Evolutionary conservation across 129 eudicot genomes (phyloP).

Genomic region (Heracleum sosnowskyi): DNA sequence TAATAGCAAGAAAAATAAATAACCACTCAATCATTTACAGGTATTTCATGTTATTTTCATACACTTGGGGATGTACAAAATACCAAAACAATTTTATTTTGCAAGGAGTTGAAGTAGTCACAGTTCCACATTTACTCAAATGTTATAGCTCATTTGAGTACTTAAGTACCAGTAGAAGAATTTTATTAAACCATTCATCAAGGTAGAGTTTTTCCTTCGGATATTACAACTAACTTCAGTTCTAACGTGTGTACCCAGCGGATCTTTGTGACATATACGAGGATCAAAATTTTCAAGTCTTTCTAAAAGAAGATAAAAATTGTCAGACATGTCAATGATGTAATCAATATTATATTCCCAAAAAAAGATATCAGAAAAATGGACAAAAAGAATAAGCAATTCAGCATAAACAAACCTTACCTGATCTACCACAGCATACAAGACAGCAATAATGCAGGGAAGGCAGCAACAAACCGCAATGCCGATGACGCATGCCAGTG

Average conservation of each 20-base stretch:
- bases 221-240: background rate
- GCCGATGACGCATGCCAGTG: constrained; percentile 73
- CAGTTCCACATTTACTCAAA: background rate
- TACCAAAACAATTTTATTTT: background rate
- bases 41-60: background rate
- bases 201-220: background rate
- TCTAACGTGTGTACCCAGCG: background rate
- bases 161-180: background rate
- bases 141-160: background rate
- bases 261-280: background rate
- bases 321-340: background rate
- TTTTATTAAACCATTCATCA: background rate
- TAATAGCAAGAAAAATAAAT: background rate
- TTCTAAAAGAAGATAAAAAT: background rate
- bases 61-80: background rate
- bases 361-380: background rate
- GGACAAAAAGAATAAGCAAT: background rate
- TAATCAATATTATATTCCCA: background rate
- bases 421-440: constrained; percentile 85
- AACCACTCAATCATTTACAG: background rate
- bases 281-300: background rate
- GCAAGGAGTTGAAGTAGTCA: background rate
- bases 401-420: constrained; percentile 22
- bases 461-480: constrained; percentile 81
- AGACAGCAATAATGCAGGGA: constrained; percentile 74